phyloP scores from a whole-genome alignment of 2,329 filamentous ascomycete species.

The Paecilomyces formosus region DNA sequence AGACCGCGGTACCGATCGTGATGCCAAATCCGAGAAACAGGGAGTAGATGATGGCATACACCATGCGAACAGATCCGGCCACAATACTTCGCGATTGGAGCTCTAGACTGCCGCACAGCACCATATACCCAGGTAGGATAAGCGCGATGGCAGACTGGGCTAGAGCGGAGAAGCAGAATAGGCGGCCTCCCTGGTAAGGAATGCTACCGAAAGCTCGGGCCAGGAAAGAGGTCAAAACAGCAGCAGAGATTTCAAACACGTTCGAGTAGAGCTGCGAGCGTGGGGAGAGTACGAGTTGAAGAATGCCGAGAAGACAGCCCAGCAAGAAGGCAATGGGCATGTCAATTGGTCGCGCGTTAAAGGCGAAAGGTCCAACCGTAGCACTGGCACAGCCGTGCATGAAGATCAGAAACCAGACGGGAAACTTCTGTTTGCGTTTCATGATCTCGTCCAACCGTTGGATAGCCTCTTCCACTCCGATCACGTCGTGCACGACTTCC shows the following conservation, averaged over 20 bases:
- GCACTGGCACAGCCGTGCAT: constrained; percentile 71
- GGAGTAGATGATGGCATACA: constrained; percentile 68
- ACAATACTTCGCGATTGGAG: constrained; percentile 64
- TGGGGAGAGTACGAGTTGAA: constrained; percentile 71
- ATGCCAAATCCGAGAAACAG: constrained; percentile 68
- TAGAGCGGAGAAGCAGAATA: constrained; percentile 67
- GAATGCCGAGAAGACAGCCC: constrained; percentile 64
- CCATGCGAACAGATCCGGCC: constrained; percentile 66
- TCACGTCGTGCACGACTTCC: constrained; percentile 42
- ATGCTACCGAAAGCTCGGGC: constrained; percentile 64
- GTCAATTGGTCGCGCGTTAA: constrained; percentile 70
- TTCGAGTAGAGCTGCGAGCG: constrained; percentile 62
- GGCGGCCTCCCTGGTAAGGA: constrained; percentile 32
- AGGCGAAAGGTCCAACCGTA: constrained; percentile 73
- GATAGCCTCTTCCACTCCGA: constrained; percentile 41
- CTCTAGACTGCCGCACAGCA: constrained; percentile 57
- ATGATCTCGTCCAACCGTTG: constrained; percentile 49
- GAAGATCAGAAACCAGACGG: constrained; percentile 50
- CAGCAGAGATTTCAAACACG: constrained; percentile 59
- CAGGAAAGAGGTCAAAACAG: constrained; percentile 62
- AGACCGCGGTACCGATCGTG: constrained; percentile 58
- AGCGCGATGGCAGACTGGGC: constrained; percentile 67
- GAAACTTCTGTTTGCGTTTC: constrained; percentile 49
- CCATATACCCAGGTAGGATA: constrained; percentile 63
- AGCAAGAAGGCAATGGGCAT: constrained; percentile 71